Conservation (phyloP, 2,329 filamentous ascomycete genomes). For the Cladosporium sp. region DNA sequence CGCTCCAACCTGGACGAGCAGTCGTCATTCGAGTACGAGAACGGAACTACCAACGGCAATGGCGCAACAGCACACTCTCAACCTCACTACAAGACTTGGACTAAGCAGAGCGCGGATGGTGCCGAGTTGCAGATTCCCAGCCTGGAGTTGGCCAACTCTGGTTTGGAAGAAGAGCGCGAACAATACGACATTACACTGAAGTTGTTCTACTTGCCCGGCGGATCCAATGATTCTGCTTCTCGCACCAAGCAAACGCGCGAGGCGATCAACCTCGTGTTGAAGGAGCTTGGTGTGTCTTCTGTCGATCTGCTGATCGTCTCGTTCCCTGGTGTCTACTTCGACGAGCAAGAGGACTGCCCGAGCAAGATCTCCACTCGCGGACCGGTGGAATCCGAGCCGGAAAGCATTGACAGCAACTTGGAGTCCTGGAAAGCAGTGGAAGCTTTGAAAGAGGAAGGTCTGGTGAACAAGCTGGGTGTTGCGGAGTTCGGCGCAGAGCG, state of each 20-base stretch:
- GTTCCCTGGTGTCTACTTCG: slow-evolving; percentile 90
- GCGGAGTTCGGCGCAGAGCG: slow-evolving; percentile 89
- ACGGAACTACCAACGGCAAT: slow-evolving; percentile 21
- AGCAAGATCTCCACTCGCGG: slow-evolving; percentile 54
- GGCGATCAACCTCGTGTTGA: slow-evolving; percentile 76
- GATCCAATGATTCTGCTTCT: slow-evolving; percentile 47
- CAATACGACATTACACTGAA: slow-evolving; percentile 96
- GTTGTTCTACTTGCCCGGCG: slow-evolving; percentile 81
- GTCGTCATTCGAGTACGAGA: slow-evolving; percentile 18
- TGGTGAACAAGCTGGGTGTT: slow-evolving; percentile 75
- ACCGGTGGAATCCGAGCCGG: slow-evolving; percentile 49
- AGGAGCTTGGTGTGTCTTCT: slow-evolving; percentile 71
- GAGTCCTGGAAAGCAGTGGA: slow-evolving; percentile 72
- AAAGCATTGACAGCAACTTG: slow-evolving; percentile 62
- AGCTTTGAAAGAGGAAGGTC: slow-evolving; percentile 66
- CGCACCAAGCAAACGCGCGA: slow-evolving; percentile 72
- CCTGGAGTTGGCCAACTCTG: slow-evolving; percentile 69
- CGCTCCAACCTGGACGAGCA: slow-evolving; percentile 69
- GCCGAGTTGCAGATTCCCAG: slow-evolving; percentile 60
- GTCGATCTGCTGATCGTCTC: slow-evolving; percentile 90
- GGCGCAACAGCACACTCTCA: slow-evolving; percentile 19
- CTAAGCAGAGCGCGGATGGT: slow-evolving; percentile 63
- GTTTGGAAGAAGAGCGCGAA: slow-evolving; percentile 74
- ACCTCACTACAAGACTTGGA: slow-evolving; percentile 63
- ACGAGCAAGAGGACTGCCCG: slow-evolving; percentile 78